These are phyloP conservation scores for Cyclanthera cordifolia DNA, from an alignment of 306 rosid species.

Conservation along the genomic window DNA sequence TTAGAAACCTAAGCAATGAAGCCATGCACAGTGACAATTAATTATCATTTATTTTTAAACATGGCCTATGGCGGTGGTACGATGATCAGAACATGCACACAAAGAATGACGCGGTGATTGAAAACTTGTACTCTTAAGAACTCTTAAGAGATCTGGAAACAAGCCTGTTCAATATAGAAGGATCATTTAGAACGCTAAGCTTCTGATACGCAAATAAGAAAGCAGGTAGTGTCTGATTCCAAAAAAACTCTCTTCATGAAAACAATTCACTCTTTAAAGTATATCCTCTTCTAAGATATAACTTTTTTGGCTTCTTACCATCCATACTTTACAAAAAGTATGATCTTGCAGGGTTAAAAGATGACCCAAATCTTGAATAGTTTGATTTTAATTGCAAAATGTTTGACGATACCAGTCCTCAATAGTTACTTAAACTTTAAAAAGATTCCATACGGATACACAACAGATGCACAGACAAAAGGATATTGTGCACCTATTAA, in stretches of 20 bases:
- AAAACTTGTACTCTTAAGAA: no score
- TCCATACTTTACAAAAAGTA: background rate
- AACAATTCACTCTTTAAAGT: background rate
- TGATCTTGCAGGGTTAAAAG: background rate
- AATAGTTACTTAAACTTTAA: no score
- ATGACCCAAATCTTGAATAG: background rate
- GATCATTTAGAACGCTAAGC: background rate
- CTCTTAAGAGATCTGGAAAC: no score
- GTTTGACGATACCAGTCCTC: background rate
- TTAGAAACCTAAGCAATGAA: background rate
- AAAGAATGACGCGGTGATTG: no score
- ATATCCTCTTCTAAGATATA: background rate
- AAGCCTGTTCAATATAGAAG: no score
- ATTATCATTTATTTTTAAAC: no score
- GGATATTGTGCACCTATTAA: background rate
- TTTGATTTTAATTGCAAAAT: background rate
- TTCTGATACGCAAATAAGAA: background rate
- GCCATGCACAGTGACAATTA: no score
- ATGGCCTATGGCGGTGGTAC: no score
- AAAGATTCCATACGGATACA: no score
- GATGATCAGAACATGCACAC: no score
- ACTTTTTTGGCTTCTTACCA: background rate
- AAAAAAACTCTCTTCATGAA: background rate
- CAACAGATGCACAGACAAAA: no score
- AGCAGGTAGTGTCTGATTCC: background rate